Evolutionary conservation across 106 monocot species (phyloP).

Genomic region (Chionographis japonica): DNA sequence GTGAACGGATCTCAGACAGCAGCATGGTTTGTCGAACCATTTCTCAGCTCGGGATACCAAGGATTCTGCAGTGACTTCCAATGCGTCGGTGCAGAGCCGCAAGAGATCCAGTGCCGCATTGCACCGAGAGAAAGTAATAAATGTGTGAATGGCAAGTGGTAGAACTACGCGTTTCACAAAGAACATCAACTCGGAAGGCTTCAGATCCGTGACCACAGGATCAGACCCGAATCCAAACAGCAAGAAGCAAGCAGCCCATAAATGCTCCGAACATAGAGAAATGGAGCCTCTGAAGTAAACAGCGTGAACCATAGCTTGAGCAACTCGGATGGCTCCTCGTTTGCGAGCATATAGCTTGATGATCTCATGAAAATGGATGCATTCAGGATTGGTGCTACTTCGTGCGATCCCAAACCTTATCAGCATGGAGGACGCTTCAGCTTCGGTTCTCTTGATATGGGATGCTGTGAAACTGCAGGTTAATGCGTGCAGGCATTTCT

Average conservation of each 20-base stretch:
- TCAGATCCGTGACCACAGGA: conserved; percentile 44
- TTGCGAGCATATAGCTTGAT: conserved; percentile 68
- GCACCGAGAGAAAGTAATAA: conserved; percentile 77
- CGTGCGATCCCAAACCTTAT: conserved; percentile 80
- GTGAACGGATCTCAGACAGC: conserved; percentile 28
- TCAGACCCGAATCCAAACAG: conserved; percentile 68
- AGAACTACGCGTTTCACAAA: conserved; percentile 54
- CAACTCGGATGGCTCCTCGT: conserved; percentile 39
- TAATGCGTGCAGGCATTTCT: conserved; percentile 34
- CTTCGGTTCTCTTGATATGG: conserved; percentile 59
- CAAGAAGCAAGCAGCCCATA: conserved; percentile 90
- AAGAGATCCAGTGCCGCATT: conserved; percentile 75
- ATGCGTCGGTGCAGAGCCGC: conserved; percentile 52
- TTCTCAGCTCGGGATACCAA: conserved; percentile 60
- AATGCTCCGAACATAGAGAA: conserved; percentile 54
- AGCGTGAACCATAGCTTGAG: conserved; percentile 61
- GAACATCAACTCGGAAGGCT: conserved; percentile 54
- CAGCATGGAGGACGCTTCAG: conserved; percentile 75
- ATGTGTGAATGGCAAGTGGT: conserved; percentile 71
- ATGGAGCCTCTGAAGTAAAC: conserved; percentile 56
- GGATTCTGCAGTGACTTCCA: conserved; percentile 61
- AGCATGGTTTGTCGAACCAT: conserved; percentile 48
- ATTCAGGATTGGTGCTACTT: conserved; percentile 38
- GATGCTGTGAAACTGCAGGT: conserved; percentile 36
- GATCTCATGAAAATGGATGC: conserved; percentile 70